phyloP scores from a whole-genome alignment of 2,329 filamentous ascomycete genomes.

The Monilinia fructicola region DNA sequence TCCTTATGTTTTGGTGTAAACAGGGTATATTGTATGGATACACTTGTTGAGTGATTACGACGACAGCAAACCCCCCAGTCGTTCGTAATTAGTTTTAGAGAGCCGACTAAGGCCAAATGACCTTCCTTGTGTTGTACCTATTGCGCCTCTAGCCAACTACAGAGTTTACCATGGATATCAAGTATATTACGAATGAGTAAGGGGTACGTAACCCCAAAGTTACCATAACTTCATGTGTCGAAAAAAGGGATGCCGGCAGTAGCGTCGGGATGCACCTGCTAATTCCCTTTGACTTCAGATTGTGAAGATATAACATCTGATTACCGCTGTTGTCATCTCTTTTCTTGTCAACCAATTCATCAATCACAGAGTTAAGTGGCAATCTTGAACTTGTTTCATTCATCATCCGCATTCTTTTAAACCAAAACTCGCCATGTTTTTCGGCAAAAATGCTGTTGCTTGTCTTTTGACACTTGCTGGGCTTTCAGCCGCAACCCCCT shows the following conservation, averaged over 20 bases:
- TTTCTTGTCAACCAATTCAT: not conserved
- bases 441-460: not conserved
- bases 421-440: not conserved
- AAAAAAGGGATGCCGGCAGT: not conserved
- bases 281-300: not conserved
- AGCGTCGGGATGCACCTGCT: too few species aligned
- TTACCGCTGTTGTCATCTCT: not conserved
- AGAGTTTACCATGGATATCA: too few species aligned
- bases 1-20: too few species aligned
- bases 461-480: not conserved
- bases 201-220: not conserved
- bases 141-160: too few species aligned
- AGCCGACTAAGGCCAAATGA: too few species aligned
- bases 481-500: not conserved
- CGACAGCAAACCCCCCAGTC: too few species aligned
- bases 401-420: not conserved
- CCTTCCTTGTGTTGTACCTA: too few species aligned
- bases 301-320: conserved; percentile 3
- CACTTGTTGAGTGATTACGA: too few species aligned
- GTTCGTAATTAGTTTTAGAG: too few species aligned
- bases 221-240: too few species aligned
- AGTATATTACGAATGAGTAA: not conserved
- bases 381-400: not conserved
- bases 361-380: not conserved
- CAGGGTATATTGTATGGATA: too few species aligned